Percentiles rank a stretch among this genome's conserved stretches.
Conservation (phyloP, 768 basidiomycete genomes). For the Lactarius evosmus region DNA sequence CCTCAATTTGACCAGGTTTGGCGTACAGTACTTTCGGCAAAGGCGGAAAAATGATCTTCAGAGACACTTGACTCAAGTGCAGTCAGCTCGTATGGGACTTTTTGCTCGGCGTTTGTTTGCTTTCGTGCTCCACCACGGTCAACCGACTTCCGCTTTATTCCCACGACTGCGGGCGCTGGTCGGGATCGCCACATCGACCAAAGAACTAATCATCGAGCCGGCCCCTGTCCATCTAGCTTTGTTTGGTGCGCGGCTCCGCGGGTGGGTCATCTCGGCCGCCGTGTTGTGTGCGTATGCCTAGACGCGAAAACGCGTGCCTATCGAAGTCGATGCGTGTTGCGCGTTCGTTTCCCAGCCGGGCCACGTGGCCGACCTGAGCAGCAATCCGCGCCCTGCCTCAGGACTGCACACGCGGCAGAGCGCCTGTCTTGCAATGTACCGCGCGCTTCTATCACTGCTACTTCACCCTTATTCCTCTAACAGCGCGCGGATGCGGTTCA, state of each 20-base stretch:
- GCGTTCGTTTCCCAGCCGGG: constrained; percentile 4
- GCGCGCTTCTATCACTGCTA: neutral
- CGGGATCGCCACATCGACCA: neutral
- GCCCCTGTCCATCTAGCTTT: neutral
- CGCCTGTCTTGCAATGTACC: neutral
- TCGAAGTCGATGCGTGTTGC: constrained; percentile 10
- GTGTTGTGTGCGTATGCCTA: neutral
- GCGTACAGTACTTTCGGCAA: constrained; percentile 13
- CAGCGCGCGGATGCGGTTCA: constrained; percentile 1
- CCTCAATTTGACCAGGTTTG: constrained; percentile 34
- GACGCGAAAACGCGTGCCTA: neutral
- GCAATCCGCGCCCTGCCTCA: neutral
- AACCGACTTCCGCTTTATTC: constrained; percentile 3
- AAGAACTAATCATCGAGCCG: neutral
- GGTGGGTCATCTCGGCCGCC: neutral
- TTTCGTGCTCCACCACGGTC: neutral
- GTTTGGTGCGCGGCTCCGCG: neutral
- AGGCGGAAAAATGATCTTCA: constrained; percentile 9
- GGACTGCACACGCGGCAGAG: neutral
- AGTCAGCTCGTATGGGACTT: constrained; percentile 1
- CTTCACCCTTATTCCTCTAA: neutral
- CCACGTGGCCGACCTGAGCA: constrained; percentile 12
- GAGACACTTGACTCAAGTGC: constrained; percentile 5
- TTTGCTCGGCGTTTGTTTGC: constrained; percentile 14
- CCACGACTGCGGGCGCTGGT: neutral